Base-by-base conservation (phyloP, 169 alveolate species). In the Plasmodium falciparum region DNA sequence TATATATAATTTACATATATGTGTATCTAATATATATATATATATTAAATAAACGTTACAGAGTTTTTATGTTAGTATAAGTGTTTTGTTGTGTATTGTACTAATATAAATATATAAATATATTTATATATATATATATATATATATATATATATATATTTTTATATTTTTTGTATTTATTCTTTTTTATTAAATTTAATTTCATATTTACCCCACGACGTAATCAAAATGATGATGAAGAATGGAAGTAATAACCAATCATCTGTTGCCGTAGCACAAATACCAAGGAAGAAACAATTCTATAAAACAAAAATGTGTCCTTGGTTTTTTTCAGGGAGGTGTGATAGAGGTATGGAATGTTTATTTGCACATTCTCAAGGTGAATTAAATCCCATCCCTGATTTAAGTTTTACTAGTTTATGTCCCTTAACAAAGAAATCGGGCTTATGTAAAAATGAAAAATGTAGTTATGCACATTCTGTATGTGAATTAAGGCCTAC, bases 311-410 rank as follows among this genome's bases (percentile, higher is more conserved):
- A 78, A 47, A 78, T 78, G 89, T 78, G 89, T 24, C 89, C 89
- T 1, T 78, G 89, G 89, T 78, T 78, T 58, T 78, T 78, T 70
- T 78, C 89, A 0, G 89, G 89, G 39, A 47, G 95, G 8, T 95
- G 97, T 76, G 95, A 95, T 29, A 88, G 97, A 26, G 97, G 97
- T 22, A 94, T 94, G 70, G 94, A 95, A 93, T 95, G 97, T 72
- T 91, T 97, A 24, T 95, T 92, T 65, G 96, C 97, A 20, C 97
- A 95, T 74, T 95, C 97, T 15, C 95, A 90, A 61, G 97, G 93
- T 70, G 97, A 95, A 88, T 92, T 95, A 70, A 76, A 94, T 73
- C 89, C 89, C 26, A 78, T 78, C 7, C 89, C 89, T 47, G 89
- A 78, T 66, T 66, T 78, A 65, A 65, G 78, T 12, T 78, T 78